phyloP scores from a whole-genome alignment of 2,329 filamentous ascomycete genomes.

The Diaporthe caulivora region DNA sequence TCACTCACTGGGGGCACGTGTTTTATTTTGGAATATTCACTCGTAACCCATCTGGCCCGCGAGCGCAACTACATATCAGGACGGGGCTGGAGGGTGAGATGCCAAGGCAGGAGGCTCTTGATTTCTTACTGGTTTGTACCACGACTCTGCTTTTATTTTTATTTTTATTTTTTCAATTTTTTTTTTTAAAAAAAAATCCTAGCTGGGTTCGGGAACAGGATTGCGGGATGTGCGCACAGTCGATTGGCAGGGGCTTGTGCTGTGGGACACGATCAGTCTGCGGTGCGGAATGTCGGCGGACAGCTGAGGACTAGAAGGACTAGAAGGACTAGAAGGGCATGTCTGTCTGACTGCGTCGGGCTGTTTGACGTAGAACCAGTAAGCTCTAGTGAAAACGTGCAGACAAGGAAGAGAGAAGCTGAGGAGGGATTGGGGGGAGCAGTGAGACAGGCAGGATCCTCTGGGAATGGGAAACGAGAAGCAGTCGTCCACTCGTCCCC shows the following conservation, averaged over 20 bases:
- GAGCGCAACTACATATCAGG: too few species aligned
- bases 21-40: not conserved
- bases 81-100: too few species aligned
- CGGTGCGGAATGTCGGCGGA: not conserved
- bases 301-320: not conserved
- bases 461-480: slow-evolving; percentile 1
- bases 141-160: not conserved
- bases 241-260: not conserved
- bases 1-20: not conserved
- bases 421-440: not conserved
- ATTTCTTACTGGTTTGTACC: not conserved
- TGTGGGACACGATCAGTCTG: not conserved
- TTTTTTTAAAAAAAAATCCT: not conserved
- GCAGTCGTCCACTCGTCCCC: not conserved
- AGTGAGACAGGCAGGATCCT: slow-evolving; percentile 15
- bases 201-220: not conserved
- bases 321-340: not conserved
- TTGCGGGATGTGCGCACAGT: not conserved
- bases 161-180: too few species aligned
- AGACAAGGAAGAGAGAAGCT: slow-evolving; percentile 15
- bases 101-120: slow-evolving; percentile 6
- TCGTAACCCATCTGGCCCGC: not conserved
- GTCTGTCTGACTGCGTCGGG: not conserved
- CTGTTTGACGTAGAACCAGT: not conserved
- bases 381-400: slow-evolving; percentile 26